These are phyloP conservation scores for Saccharomycopsis fermentans DNA, from an alignment of 805 yeast genomes.

Conservation along the genomic window DNA sequence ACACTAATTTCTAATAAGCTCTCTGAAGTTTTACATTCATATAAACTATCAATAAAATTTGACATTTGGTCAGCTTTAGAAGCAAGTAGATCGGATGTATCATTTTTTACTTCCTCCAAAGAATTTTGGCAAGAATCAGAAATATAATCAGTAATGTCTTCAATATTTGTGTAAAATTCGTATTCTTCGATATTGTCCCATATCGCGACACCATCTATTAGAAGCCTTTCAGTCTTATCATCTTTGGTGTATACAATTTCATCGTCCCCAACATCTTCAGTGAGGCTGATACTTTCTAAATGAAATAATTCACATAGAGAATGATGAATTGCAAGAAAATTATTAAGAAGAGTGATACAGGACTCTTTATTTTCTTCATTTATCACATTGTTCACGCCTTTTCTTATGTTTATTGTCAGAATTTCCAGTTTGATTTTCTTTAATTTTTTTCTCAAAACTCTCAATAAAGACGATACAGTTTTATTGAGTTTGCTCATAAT, in stretches of 20 bases:
- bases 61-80: slow-evolving; percentile 25
- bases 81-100: slow-evolving; percentile 6
- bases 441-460: neutral
- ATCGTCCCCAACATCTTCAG: slow-evolving; percentile 22
- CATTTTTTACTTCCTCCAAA: neutral
- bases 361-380: neutral
- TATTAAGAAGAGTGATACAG: neutral
- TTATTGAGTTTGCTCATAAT: neutral
- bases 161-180: slow-evolving; percentile 51
- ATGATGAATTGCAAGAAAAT: slow-evolving; percentile 29
- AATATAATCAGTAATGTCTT: slow-evolving; percentile 22
- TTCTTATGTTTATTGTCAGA: neutral
- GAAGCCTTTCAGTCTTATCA: slow-evolving; percentile 3
- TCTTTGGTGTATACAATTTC: slow-evolving; percentile 18
- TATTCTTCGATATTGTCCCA: slow-evolving; percentile 39
- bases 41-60: slow-evolving; percentile 34
- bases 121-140: neutral
- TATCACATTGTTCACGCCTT: neutral
- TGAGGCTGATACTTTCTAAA: slow-evolving; percentile 19
- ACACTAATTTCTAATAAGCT: slow-evolving; percentile 40
- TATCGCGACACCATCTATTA: slow-evolving; percentile 1
- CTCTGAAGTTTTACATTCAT: slow-evolving; percentile 33
- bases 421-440: neutral
- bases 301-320: slow-evolving; percentile 22
- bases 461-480: neutral